Evolutionary conservation across 2,329 filamentous ascomycete genomes (phyloP).

Genomic region (Xylariaceae sp.): DNA sequence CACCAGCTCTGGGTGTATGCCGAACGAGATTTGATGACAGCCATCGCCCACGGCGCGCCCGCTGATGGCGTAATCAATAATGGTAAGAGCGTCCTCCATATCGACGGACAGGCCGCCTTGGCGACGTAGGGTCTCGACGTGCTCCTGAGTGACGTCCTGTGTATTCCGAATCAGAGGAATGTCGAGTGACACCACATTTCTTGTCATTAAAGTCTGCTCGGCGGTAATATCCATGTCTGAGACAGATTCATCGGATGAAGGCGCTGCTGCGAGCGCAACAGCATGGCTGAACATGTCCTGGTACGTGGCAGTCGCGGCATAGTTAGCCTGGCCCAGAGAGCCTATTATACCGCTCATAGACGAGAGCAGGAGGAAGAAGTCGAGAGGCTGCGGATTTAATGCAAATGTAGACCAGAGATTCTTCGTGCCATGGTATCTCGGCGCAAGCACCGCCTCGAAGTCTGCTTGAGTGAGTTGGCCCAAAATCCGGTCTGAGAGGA

Average conservation of each 20-base stretch:
- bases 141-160: not conserved
- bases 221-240: not conserved
- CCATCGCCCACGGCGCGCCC: not conserved
- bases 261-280: not conserved
- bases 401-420: not conserved
- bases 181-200: slow-evolving; percentile 3
- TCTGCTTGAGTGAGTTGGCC: not conserved
- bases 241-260: not conserved
- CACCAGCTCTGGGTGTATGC: not conserved
- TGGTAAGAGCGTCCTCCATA: not conserved
- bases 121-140: not conserved
- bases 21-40: not conserved
- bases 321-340: not conserved
- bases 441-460: not conserved
- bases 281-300: not conserved
- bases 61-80: slow-evolving; percentile 4
- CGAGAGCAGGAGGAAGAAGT: not conserved
- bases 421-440: not conserved
- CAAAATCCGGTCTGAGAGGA: not conserved
- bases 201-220: not conserved
- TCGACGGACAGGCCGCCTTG: not conserved
- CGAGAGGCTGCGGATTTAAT: not conserved
- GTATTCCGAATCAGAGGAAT: not conserved
- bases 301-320: not conserved
- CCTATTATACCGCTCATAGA: not conserved